These are phyloP conservation scores for Megacollybia marginata DNA, from an alignment of 768 basidiomycete genomes.

Conservation along the genomic window DNA sequence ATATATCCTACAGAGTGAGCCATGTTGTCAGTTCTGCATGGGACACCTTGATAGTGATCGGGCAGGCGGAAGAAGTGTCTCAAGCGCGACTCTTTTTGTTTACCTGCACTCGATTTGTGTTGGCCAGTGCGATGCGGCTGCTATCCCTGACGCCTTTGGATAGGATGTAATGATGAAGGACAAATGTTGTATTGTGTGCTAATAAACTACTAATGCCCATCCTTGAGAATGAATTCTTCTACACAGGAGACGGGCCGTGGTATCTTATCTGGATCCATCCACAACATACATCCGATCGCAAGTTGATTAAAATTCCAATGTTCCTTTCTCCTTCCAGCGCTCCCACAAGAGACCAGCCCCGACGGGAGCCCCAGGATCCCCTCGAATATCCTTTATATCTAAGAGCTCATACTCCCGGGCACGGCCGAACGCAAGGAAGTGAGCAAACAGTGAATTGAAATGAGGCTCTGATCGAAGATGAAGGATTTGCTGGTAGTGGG, in stretches of 20 bases:
- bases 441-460: slow-evolving; percentile 96
- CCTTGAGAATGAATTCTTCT: background rate
- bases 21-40: slow-evolving; percentile 36
- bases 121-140: slow-evolving; percentile 79
- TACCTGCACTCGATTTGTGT: slow-evolving; percentile 79
- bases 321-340: slow-evolving; percentile 85
- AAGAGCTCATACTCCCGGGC: slow-evolving; percentile 75
- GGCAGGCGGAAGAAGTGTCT: slow-evolving; percentile 19
- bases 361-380: slow-evolving; percentile 49
- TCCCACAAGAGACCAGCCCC: slow-evolving; percentile 81
- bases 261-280: too few species aligned
- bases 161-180: slow-evolving; percentile 58
- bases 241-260: too few species aligned
- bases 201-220: background rate
- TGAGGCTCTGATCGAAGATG: slow-evolving; percentile 92
- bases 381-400: slow-evolving; percentile 83
- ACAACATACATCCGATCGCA: too few species aligned
- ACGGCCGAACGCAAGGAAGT: slow-evolving; percentile 92
- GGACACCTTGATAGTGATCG: slow-evolving; percentile 33
- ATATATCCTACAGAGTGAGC: background rate
- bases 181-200: too few species aligned
- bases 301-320: slow-evolving; percentile 23
- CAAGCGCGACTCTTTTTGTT: slow-evolving; percentile 60
- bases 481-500: slow-evolving; percentile 85
- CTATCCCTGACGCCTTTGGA: slow-evolving; percentile 87